These are phyloP conservation scores for Boletus coffeatus DNA, from an alignment of 1,284 basidiomycete genomes.

Conservation along the genomic window DNA sequence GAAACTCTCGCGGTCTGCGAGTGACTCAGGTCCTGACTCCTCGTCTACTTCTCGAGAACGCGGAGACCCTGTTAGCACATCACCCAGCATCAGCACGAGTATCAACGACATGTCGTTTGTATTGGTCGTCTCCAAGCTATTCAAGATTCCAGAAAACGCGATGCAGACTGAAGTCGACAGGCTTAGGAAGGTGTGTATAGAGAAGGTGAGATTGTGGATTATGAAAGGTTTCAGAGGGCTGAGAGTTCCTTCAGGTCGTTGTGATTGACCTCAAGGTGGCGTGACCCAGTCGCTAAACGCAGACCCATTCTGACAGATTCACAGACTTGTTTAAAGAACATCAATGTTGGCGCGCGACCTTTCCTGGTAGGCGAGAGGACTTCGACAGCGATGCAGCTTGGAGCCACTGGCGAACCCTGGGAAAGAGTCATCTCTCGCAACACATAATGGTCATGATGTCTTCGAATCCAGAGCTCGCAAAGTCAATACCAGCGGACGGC, in stretches of 20 bases:
- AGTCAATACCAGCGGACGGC: conserved; percentile 60
- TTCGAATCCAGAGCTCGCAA: conserved; percentile 83
- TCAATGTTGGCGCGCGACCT: conserved; percentile 78
- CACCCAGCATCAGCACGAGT: conserved; percentile 40
- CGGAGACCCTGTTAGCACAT: conserved; percentile 42
- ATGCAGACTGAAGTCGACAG: conserved; percentile 75
- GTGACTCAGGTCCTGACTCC: conserved; percentile 66
- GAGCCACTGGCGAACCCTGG: conserved; percentile 80
- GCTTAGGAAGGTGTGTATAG: conserved; percentile 65
- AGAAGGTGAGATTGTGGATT: conserved; percentile 50
- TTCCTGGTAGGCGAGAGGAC: conserved; percentile 84
- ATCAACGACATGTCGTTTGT: conserved; percentile 75
- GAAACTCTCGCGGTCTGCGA: conserved; percentile 62
- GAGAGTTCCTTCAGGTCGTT: conserved; percentile 54
- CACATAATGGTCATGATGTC: conserved; percentile 87
- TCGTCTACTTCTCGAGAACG: conserved; percentile 51
- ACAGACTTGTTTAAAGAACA: conserved; percentile 84
- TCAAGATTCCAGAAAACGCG: conserved; percentile 65
- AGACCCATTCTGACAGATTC: conserved; percentile 5
- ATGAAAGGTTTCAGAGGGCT: conserved; percentile 4
- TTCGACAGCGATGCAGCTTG: conserved; percentile 80
- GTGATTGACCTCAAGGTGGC: conserved; percentile 78
- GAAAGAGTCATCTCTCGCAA: conserved; percentile 82
- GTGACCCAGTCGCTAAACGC: background rate
- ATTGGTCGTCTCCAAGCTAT: conserved; percentile 65